Evolutionary conservation across 2,329 filamentous ascomycete species (phyloP), one percentile per base, ranked within the genome.

Genomic region (Aspergillus sp.): DNA sequence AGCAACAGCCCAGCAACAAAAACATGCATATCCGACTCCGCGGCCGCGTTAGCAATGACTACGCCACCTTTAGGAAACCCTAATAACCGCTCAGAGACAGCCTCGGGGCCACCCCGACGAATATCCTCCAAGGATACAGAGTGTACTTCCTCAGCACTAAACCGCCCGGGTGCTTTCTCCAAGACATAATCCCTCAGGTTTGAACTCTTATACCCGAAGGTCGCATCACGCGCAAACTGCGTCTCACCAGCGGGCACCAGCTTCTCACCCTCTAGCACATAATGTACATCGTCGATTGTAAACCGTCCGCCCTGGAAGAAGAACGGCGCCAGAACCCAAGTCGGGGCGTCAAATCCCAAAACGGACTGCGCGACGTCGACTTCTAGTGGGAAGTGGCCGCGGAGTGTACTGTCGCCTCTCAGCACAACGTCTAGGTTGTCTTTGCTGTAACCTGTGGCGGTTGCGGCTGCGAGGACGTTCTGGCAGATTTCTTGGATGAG

Each of bases 281-380:
- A 86, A 64, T 86, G 83, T 1, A 85, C 76, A 64, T 86, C 80
- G 27, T 80, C 66, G 14, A 86, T 83, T 0, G 84, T 86, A 44
- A 81, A 82, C 3, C 84, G 68, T 0, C 84, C 84, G 6, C 84
- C 84, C 62, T 86, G 83, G 3, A 80, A 72, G 66, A 86, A 86
- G 68, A 86, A 86, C 0, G 84, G 84, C 0, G 82, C 82, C 0
- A 86, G 70, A 2, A 86, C 44, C 44, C 44, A 46, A 6, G 23
- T 73, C 77, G 82, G 27, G 9, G 77, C 75, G 44, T 14, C 44
- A 1, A 73, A 66, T 0, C 83, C 83, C 0, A 85, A 73, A 1
- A 81, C 79, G 1, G 74, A 69, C 56, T 83, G 79, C 0, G 78
- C 80, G 0, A 79, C 80, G 51, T 85, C 81, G 0, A 79, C 75